Evolutionary conservation across 148 eudicot genomes (phyloP), one percentile per base, ranked within the genome.

Genomic region (Hydrangea macrophylla): DNA sequence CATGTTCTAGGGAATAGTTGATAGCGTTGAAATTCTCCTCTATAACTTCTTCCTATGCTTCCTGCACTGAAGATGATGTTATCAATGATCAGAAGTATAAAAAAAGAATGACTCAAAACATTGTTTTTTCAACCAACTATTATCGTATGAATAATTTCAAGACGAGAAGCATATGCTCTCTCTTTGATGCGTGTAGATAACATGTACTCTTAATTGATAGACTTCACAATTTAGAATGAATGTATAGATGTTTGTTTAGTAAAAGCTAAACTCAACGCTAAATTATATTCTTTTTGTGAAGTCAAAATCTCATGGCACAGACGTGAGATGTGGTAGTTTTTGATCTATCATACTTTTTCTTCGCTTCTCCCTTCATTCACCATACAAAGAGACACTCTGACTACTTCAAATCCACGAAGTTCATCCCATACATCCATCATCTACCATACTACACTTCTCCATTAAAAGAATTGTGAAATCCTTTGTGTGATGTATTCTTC

Each of bases 31-130:
- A 92, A 92, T 76, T 85, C 96, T 58, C 98, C 98, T 81, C 76
- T 92, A 77, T 76, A 87, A 76, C 86, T 89, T 85, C 98, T 84
- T 62, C 98, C 98, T 42, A 92, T 92, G 88, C 98, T 92, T 72
- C 98, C 98, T 56, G 93, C 87, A 71, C 98, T 92, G 81, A 51
- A 48, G 50, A 31, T 42, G 0, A 17, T 42, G 18, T 48, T 44
- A 30, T 69, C 56, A 48, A 45, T 23, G 40, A 32, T 32, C 2
- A 32, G 28, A 25, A 32, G 22, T 31, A 4, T 27, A 25, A n/a
- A 31, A 58, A 18, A 32, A 13, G 25, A 17, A 58, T 3, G 23
- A 23, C n/a, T 58, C 13, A 20, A n/a, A 11, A 31, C 7, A 32
- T 7, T n/a, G 0, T 58, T 58, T 13, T 18, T 15, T 2, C 33